Base-by-base conservation (phyloP, 139 green algal species). In the Chlorella ohadii region DNA sequence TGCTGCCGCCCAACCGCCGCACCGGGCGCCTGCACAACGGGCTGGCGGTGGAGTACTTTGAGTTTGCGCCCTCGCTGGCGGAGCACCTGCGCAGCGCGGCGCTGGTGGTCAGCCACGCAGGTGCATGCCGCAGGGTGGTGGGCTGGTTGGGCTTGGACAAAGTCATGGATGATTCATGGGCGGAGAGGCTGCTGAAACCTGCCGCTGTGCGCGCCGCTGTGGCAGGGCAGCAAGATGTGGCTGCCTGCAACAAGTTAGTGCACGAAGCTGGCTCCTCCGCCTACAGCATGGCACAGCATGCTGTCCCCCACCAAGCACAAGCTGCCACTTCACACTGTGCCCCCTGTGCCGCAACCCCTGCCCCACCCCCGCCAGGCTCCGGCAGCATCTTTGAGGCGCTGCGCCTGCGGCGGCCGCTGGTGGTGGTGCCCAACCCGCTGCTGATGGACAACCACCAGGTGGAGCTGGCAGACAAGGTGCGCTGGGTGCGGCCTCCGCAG, bases 381-480 rank as follows among this genome's bases (percentile, higher is more conserved):
- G 95, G 95, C 72, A 94, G 88, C 87, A 92, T 97, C 41, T 98
- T 98, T 88, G 95, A 98, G 91, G 83, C 93, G 3, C 88, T 98
- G 34, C 76, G 68, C 6, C 76, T 86, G 31, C 79, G 92, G 34
- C 89, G 90, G 64, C 78, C 92, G 16, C 74, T 97, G 12, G 88
- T 98, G 33, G 94, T 93, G 59, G 93, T 98, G 64, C 94, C 95
- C 73, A 98, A 98, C 76, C 83, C 92, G 4, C 56, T 91, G 41
- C 88, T 98, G 36, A 98, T 98, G 95, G 92, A 94, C 89, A 95
- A 98, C 87, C 94, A 98, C 83, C 94, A 98, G 88, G 92, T n/a
- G 31, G 78, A 83, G 78, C 78, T 83, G 63, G 78, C 63, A 19
- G 63, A 68, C 27, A 36, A 68, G 63, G 63, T 68, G 63, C n/a